Percentiles rank a stretch among this genome's conserved stretches.
Evolutionary conservation across 2,329 filamentous ascomycete species (phyloP).

Genomic region (Botrytis cinerea): DNA sequence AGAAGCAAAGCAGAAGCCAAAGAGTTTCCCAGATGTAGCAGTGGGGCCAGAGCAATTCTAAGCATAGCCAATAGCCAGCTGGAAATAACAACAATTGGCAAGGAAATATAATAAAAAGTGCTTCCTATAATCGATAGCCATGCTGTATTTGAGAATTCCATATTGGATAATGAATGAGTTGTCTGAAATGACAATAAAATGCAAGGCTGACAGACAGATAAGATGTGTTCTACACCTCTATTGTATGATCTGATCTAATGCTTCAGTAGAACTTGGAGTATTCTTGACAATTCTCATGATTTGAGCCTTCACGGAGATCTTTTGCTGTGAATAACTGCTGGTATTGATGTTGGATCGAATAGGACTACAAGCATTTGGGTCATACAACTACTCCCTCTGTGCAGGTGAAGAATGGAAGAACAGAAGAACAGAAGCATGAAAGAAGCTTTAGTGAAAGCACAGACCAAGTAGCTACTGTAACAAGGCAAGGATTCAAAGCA

Average conservation of each 20-base stretch:
- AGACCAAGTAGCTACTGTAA: slow-evolving; percentile 1
- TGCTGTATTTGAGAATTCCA: slow-evolving; percentile 28
- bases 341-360: neutral
- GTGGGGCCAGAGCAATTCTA: slow-evolving; percentile 33
- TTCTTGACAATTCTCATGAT: neutral
- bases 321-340: neutral
- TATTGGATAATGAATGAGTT: neutral
- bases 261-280: neutral
- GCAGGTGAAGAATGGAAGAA: neutral
- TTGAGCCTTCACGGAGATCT: no score
- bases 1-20: slow-evolving; percentile 31
- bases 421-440: neutral
- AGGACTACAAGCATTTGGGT: neutral
- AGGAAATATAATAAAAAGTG: slow-evolving; percentile 33
- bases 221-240: neutral
- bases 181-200: neutral
- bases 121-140: slow-evolving; percentile 31
- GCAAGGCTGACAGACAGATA: neutral
- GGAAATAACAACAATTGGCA: slow-evolving; percentile 34
- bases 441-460: slow-evolving; percentile 2
- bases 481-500: slow-evolving; percentile 16
- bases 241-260: slow-evolving; percentile 1
- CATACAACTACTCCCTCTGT: neutral
- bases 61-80: slow-evolving; percentile 28
- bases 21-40: slow-evolving; percentile 36